Evolutionary conservation across 1,284 basidiomycete species (phyloP), one percentile per base, ranked within the genome.

Genomic region (Crepidotus sp.): DNA sequence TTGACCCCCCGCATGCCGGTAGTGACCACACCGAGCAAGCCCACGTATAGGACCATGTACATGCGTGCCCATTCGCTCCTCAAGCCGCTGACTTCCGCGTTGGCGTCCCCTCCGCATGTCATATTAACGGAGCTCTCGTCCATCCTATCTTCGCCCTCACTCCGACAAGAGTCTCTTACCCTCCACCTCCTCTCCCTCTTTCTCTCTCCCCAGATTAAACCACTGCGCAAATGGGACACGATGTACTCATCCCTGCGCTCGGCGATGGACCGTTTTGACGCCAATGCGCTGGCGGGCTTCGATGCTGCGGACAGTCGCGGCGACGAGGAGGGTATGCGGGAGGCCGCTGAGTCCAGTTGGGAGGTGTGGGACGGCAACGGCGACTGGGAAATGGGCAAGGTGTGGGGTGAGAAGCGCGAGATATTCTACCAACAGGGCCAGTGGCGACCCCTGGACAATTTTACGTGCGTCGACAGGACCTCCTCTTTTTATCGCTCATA

Each of bases 381-480:
- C 2, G 86, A 89, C 49, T 94, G 90, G 90, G 91, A 94, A 60
- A 80, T 92, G 68, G 89, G 87, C 0, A 78, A 86, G 43, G 82
- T 92, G 14, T 97, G 94, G 87, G 80, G 88, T 1, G 93, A 97
- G 64, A 95, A 95, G 65, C 69, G 85, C 22, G 90, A 94, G 59
- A 79, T 96, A n/a, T 91, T 97, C 57, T 96, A 94, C 61, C 83
- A 90, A 56, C 76, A 80, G 46, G 77, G 73, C 2, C 71, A 73
- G 39, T 94, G 89, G 80, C 76, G 86, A 54, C 77, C 92, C 0
- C 57, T 84, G 29, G 79, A 83, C 50, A 96, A 96, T 62, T 80
- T 94, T 57, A 83, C 82, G 21, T 22, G 21, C 21, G 21, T 22
- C 6, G 21, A 6, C 4, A 22, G 21, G 21, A 22, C 21, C 3